These are phyloP conservation scores for Nigrospora oryzae DNA, from an alignment of 2,329 filamentous ascomycete species.

Conservation along the genomic window DNA sequence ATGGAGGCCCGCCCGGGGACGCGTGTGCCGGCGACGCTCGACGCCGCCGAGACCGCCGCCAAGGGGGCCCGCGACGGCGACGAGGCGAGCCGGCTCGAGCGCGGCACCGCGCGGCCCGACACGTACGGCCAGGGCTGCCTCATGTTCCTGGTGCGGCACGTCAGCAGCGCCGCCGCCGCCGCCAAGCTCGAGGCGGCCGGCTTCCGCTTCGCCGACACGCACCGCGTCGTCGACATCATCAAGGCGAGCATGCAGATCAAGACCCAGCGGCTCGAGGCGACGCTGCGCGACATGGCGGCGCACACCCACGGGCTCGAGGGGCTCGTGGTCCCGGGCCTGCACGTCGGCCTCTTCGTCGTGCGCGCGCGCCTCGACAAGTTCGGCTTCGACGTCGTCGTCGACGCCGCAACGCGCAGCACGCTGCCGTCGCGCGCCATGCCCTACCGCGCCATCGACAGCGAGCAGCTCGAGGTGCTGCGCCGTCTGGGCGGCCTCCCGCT, in stretches of 20 bases:
- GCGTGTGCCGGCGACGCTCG: neutral
- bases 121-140: conserved; percentile 64
- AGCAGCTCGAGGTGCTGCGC: conserved; percentile 45
- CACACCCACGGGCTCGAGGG: conserved; percentile 31
- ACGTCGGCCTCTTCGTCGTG: conserved; percentile 51
- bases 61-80: conserved; percentile 16
- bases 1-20: conserved; percentile 7
- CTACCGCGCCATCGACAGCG: conserved; percentile 40
- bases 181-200: conserved; percentile 60
- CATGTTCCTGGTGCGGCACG: conserved; percentile 66
- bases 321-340: conserved; percentile 37
- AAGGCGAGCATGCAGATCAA: conserved; percentile 68
- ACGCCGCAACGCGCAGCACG: conserved; percentile 45
- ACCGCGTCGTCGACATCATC: conserved; percentile 61
- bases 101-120: neutral
- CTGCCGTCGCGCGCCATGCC: conserved; percentile 51
- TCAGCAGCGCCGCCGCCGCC: conserved; percentile 48
- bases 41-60: conserved; percentile 5
- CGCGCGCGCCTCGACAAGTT: conserved; percentile 36
- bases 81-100: neutral
- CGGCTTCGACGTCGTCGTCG: conserved; percentile 57
- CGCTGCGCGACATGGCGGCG: conserved; percentile 56
- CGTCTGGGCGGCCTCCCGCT: conserved; percentile 36
- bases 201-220: conserved; percentile 65
- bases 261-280: conserved; percentile 46